These are phyloP conservation scores for Stephanocyclus meneghinianus DNA, from an alignment of 352 stramenopile genomes.

Conservation along the genomic window DNA sequence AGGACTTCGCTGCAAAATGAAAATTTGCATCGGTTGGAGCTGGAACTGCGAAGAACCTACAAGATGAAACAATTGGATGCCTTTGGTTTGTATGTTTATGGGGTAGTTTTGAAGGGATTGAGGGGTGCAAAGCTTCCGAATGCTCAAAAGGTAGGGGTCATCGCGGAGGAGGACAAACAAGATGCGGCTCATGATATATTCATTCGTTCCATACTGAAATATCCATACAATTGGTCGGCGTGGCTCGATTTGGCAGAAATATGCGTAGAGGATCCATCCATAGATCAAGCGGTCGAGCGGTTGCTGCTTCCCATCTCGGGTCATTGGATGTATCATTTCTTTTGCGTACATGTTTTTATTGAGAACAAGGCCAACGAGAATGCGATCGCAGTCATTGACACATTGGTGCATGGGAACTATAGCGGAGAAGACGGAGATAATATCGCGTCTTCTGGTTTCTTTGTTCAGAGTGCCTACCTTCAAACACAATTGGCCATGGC, in stretches of 20 bases:
- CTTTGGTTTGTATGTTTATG: constrained; percentile 84
- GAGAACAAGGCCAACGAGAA: constrained; percentile 76
- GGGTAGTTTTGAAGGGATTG: constrained; percentile 76
- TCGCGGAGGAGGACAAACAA: not conserved
- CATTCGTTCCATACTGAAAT: constrained; percentile 63
- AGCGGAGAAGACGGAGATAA: constrained; percentile 1
- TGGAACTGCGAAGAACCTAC: constrained; percentile 65
- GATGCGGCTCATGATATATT: constrained; percentile 64
- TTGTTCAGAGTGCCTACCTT: constrained; percentile 64
- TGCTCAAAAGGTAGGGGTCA: not conserved
- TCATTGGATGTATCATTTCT: constrained; percentile 84
- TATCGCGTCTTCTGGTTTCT: constrained; percentile 37
- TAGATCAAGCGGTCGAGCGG: constrained; percentile 70
- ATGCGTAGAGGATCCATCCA: constrained; percentile 43
- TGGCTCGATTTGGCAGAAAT: constrained; percentile 92
- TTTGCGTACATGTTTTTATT: constrained; percentile 77
- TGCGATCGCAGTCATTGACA: constrained; percentile 64
- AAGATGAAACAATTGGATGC: constrained; percentile 61
- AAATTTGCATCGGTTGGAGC: constrained; percentile 65
- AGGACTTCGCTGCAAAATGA: constrained; percentile 63
- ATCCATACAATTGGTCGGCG: constrained; percentile 92
- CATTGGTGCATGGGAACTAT: constrained; percentile 51
- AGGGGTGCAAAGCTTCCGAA: constrained; percentile 24
- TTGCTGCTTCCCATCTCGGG: constrained; percentile 56
- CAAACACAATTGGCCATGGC: constrained; percentile 76